These are phyloP conservation scores for Typha latifolia DNA, from an alignment of 176 grass and related monocot species.

Conservation along the genomic window DNA sequence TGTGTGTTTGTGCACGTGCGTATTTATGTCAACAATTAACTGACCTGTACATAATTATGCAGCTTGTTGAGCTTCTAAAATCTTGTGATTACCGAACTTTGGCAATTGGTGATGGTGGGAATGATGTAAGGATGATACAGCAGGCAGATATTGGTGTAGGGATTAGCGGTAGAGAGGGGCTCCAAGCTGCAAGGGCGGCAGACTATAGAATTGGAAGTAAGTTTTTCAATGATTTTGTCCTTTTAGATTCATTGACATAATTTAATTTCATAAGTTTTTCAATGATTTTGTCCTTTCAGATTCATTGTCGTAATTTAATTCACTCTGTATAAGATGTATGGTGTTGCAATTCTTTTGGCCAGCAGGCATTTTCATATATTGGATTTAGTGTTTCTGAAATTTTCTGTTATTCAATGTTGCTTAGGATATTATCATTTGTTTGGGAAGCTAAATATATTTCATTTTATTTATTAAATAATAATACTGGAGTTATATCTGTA, in stretches of 20 bases:
- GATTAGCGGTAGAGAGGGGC: constrained; percentile 89
- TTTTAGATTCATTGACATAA: neutral
- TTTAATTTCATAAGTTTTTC: neutral
- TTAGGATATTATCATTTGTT: too few species aligned
- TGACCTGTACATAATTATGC: constrained; percentile 13
- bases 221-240: constrained; percentile 11
- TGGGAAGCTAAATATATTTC: too few species aligned
- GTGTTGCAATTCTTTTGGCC: neutral
- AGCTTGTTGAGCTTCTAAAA: constrained; percentile 80
- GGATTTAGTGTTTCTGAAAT: neutral
- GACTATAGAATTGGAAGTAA: constrained; percentile 94
- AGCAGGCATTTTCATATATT: neutral
- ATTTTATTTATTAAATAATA: too few species aligned
- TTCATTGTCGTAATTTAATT: neutral
- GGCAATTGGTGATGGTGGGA: constrained; percentile 92
- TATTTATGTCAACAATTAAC: neutral
- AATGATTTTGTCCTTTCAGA: neutral
- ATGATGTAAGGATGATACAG: constrained; percentile 99
- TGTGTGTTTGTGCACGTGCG: neutral
- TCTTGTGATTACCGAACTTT: constrained; percentile 63
- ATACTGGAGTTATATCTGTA: too few species aligned
- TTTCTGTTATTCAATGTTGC: neutral
- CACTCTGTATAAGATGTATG: neutral
- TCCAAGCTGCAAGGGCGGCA: constrained; percentile 91
- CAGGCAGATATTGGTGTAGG: too few species aligned